A percentile compares a stretch with the other conserved stretches of the same genome.
phyloP scores from a whole-genome alignment of 768 basidiomycete species.

The Hericium erinaceus region DNA sequence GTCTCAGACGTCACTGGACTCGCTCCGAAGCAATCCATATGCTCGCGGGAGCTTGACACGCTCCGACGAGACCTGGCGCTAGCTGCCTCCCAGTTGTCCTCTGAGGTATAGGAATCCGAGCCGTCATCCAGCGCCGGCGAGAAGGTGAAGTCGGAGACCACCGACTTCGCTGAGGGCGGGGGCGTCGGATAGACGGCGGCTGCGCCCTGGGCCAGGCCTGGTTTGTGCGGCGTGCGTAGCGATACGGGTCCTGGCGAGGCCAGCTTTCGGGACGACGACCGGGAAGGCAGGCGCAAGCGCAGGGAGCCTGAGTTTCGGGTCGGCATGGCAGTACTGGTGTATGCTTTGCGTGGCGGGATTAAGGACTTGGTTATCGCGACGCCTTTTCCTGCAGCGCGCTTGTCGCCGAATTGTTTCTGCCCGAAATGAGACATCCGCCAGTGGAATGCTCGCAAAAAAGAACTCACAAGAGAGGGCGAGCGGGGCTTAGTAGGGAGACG shows the following conservation, averaged over 20 bases:
- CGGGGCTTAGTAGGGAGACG: background rate
- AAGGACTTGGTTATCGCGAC: background rate
- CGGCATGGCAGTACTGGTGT: background rate
- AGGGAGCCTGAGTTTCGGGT: background rate
- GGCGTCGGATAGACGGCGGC: background rate
- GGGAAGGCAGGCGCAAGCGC: background rate
- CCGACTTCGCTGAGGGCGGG: background rate
- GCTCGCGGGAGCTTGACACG: background rate
- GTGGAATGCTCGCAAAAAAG: background rate
- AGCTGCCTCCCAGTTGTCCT: background rate
- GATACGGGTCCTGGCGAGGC: background rate
- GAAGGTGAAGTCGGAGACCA: background rate
- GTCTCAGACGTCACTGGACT: background rate
- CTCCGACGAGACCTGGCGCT: background rate
- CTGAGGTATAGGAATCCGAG: background rate
- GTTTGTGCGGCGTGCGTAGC: background rate
- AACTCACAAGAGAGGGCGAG: background rate
- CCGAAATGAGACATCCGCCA: background rate
- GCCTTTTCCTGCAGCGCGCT: background rate
- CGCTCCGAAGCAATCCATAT: background rate
- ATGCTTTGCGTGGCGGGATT: background rate
- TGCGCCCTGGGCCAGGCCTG: background rate
- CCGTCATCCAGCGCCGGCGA: background rate
- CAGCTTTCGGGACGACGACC: background rate
- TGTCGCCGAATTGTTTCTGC: background rate